Evolutionary conservation across 208 protist genomes (phyloP).

Genomic region (Wallacemonas sp.): DNA sequence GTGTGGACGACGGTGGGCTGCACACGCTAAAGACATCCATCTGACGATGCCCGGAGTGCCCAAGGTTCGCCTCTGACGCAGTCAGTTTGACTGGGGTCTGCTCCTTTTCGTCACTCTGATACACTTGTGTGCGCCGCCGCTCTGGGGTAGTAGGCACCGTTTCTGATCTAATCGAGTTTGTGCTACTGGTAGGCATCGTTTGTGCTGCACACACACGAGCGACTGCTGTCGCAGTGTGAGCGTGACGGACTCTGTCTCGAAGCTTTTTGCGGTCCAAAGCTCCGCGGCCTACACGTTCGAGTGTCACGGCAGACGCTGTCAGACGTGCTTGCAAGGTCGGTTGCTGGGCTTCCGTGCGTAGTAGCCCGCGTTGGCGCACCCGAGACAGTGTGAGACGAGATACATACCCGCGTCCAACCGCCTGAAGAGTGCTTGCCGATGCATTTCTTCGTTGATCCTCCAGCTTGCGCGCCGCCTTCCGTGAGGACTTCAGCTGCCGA

Average conservation of each 20-base stretch:
- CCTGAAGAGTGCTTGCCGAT: neutral
- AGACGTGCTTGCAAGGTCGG: too few relatives aligned
- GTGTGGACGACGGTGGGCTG: neutral
- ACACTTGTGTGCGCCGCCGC: neutral
- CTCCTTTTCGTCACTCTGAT: neutral
- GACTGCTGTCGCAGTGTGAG: too few relatives aligned
- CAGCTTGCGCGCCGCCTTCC: neutral
- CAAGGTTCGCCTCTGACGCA: too few relatives aligned
- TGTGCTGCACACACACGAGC: too few relatives aligned
- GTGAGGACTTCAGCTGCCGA: neutral
- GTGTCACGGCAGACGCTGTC: neutral
- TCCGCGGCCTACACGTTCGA: constrained; percentile 28
- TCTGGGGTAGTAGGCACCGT: neutral
- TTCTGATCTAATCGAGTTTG: neutral
- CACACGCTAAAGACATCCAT: neutral
- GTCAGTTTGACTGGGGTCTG: too few relatives aligned
- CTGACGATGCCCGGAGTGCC: too few relatives aligned
- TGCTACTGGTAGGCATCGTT: neutral
- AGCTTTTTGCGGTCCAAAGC: neutral
- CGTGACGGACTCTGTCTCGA: too few relatives aligned
- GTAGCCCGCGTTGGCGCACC: too few relatives aligned
- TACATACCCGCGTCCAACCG: neutral
- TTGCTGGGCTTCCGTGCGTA: too few relatives aligned
- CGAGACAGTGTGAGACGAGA: neutral
- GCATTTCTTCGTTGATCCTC: too few relatives aligned